Conservation (phyloP, 306 rosid species). For the Glycine tomentella region DNA sequence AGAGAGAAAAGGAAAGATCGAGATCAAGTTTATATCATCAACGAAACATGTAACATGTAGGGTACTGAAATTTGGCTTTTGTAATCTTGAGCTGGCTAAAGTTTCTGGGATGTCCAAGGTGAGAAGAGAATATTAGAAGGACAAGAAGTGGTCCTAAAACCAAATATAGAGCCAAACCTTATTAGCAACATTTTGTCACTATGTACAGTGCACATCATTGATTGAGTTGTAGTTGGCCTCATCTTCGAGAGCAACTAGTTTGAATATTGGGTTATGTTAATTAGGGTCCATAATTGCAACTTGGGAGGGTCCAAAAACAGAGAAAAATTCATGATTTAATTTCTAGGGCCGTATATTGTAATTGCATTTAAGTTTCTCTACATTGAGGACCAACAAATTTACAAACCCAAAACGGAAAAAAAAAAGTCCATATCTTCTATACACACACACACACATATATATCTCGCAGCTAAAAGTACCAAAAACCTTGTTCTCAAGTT, state of each 20-base stretch:
- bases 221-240: constrained; percentile 39
- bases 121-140: constrained; percentile 54
- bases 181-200: constrained; percentile 35
- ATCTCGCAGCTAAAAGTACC: constrained; percentile 37
- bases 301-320: constrained; percentile 32
- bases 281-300: constrained; percentile 34
- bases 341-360: constrained; percentile 2
- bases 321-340: constrained; percentile 30
- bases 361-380: constrained; percentile 4
- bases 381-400: background rate
- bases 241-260: constrained; percentile 19
- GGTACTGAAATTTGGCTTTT: constrained; percentile 50
- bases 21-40: constrained; percentile 32
- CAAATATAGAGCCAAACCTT: constrained; percentile 42
- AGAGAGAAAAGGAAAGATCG: constrained; percentile 25
- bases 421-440: background rate
- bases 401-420: background rate
- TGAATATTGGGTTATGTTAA: constrained; percentile 32
- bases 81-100: constrained; percentile 37
- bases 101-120: constrained; percentile 45
- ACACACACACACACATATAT: background rate
- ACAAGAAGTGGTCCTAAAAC: constrained; percentile 47
- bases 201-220: constrained; percentile 39
- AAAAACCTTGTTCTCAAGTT: constrained; percentile 41
- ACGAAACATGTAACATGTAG: constrained; percentile 37